Evolutionary conservation across 192 early-diverging fungal genomes (phyloP), one percentile per base, ranked within the genome.

Genomic region (Coemansia sp.): DNA sequence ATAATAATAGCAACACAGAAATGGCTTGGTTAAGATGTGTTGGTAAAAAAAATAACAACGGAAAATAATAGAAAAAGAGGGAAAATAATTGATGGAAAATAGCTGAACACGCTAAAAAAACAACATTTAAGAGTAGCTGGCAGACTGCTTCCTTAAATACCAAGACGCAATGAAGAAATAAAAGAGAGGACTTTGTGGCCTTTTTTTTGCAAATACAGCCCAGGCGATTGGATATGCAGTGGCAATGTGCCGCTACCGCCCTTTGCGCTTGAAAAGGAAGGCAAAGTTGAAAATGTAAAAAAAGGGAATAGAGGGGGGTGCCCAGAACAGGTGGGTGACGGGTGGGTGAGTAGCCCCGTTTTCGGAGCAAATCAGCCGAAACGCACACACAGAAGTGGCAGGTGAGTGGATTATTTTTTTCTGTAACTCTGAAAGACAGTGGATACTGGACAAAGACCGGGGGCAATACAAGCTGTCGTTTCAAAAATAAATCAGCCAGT

Each of bases 151-250:
- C 20, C 51, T 30, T 22, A 30, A 22, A 54, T 29, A 54, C 22
- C 20, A 54, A 30, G 22, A 45, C 42, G 12, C 42, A 45, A 14
- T 14, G 42, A 14, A 52, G 16, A 50, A 50, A 50, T 22, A 32
- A 58, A 36, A 59, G 20, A 40, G 36, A 52, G 31, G n/a, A 59
- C 18, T 16, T 25, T 59, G 34, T 40, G 57, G 34, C 57, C 31
- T 20, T 18, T 28, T 29, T 40, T 20, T 22, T 61, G 42, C 14
- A 61, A 61, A 48, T 30, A 48, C 45, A 61, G 40, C 60, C 60
- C 60, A 61, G 30, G 40, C 60, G 60, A 61, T 61, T 61, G 60
- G 60, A 48, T 14, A 48, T 61, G 60, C 60, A 61, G 25, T 29
- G 22, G 60, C 60, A 61, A 61, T 61, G 60, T 61, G 60, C 60